A percentile compares a stretch with the other conserved stretches of the same genome.
phyloP scores from a whole-genome alignment of 2,329 filamentous ascomycete genomes.

The Camillea tinctor region DNA sequence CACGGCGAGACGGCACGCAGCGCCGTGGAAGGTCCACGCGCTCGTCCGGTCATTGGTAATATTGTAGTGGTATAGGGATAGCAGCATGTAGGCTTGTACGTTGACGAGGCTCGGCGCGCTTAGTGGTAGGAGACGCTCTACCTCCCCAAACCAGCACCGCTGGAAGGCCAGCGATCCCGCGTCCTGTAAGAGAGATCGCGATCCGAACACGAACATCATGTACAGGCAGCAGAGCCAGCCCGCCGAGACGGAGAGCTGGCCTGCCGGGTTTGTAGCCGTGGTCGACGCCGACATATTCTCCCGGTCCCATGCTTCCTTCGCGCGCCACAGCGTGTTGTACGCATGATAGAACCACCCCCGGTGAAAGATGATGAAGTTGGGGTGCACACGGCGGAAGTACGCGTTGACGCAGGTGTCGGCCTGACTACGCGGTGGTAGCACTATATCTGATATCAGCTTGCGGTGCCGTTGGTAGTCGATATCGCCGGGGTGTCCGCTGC shows the following conservation, averaged over 20 bases:
- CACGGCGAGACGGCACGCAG: slow-evolving; percentile 41
- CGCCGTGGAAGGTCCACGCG: slow-evolving; percentile 40
- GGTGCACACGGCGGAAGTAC: slow-evolving; percentile 40
- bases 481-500: slow-evolving; percentile 8
- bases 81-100: slow-evolving; percentile 41
- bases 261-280: slow-evolving; percentile 2
- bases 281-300: too few species aligned
- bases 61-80: slow-evolving; percentile 41
- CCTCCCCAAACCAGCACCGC: slow-evolving; percentile 33
- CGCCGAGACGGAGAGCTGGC: slow-evolving; percentile 34
- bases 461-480: slow-evolving; percentile 22
- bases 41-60: slow-evolving; percentile 41
- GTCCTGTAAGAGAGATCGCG: slow-evolving; percentile 36
- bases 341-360: slow-evolving; percentile 38
- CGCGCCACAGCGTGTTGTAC: slow-evolving; percentile 37
- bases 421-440: slow-evolving; percentile 34
- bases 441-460: slow-evolving; percentile 16
- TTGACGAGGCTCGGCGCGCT: slow-evolving; percentile 39
- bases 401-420: slow-evolving; percentile 38
- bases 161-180: slow-evolving; percentile 33
- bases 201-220: slow-evolving; percentile 41
- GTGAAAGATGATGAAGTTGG: slow-evolving; percentile 39
- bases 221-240: slow-evolving; percentile 42
- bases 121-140: slow-evolving; percentile 35
- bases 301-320: slow-evolving; percentile 19